Evolutionary conservation across 495 filamentous ascomycete species (phyloP).

Genomic region (Hyphodiscus hymeniophilus): DNA sequence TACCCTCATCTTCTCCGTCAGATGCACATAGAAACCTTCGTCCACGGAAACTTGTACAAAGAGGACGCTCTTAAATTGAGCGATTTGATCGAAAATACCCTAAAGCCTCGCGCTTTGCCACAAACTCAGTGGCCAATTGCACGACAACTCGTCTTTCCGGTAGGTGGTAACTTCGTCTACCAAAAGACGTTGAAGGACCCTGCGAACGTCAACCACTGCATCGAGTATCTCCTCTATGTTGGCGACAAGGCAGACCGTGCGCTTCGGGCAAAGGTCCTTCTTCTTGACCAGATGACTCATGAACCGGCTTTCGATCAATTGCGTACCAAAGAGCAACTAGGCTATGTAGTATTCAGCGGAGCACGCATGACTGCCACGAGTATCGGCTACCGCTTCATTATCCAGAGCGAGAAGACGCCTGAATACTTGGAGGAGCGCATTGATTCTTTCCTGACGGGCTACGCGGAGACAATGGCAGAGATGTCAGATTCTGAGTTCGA

Average conservation of each 20-base stretch:
- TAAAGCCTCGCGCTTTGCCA: constrained; percentile 71
- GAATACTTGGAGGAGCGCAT: constrained; percentile 81
- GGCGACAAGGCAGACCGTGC: constrained; percentile 60
- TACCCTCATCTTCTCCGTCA: constrained; percentile 75
- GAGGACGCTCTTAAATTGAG: constrained; percentile 88
- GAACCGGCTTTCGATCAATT: constrained; percentile 93
- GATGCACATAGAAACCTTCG: constrained; percentile 78
- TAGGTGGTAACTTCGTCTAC: constrained; percentile 76
- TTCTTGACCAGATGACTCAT: constrained; percentile 86
- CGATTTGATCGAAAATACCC: constrained; percentile 65
- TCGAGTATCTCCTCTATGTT: constrained; percentile 82
- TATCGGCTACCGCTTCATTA: constrained; percentile 80
- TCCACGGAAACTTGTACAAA: constrained; percentile 91
- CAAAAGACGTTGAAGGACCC: constrained; percentile 73
- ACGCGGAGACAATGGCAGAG: constrained; percentile 53
- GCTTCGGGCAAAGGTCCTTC: constrained; percentile 64
- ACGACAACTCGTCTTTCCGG: constrained; percentile 68
- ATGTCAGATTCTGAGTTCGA: constrained; percentile 87
- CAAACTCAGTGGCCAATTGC: constrained; percentile 72
- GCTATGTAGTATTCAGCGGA: constrained; percentile 90
- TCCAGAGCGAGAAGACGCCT: constrained; percentile 84
- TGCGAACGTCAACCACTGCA: constrained; percentile 93
- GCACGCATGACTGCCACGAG: constrained; percentile 58
- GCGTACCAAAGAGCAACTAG: constrained; percentile 94
- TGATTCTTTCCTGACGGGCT: constrained; percentile 67